phyloP scores from a whole-genome alignment of 2,329 filamentous ascomycete genomes.

The Phaeomoniella chlamydospora region DNA sequence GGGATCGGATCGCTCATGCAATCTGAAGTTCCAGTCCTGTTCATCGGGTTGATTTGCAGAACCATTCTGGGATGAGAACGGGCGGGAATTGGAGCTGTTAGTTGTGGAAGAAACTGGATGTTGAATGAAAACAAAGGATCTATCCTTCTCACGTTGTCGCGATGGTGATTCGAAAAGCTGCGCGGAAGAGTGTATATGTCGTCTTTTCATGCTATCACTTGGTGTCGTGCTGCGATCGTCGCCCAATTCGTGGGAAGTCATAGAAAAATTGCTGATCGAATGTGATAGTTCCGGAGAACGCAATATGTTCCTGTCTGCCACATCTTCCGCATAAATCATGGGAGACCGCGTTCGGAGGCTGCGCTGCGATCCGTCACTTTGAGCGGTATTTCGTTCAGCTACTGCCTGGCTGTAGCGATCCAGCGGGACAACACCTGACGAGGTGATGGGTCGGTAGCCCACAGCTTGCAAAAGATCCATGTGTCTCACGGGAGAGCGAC shows the following conservation, averaged over 20 bases:
- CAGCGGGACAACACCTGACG: neutral
- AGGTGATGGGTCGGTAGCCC: neutral
- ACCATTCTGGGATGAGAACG: too few relatives aligned
- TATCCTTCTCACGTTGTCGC: too few relatives aligned
- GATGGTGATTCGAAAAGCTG: neutral
- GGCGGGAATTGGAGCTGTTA: too few relatives aligned
- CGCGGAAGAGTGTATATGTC: neutral
- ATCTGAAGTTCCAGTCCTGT: too few relatives aligned
- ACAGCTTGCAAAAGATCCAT: neutral
- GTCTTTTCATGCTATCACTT: too few relatives aligned
- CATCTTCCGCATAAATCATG: neutral
- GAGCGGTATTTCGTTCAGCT: neutral
- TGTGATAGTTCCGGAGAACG: neutral
- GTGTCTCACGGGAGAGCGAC: neutral
- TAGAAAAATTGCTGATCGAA: too few relatives aligned
- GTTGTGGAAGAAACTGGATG: too few relatives aligned
- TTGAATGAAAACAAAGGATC: too few relatives aligned
- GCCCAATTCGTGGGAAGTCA: too few relatives aligned
- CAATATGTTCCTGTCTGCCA: neutral
- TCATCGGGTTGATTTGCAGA: too few relatives aligned
- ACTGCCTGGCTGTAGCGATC: neutral
- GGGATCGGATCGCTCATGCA: too few relatives aligned
- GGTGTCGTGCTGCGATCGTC: too few relatives aligned
- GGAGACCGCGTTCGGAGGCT: neutral
- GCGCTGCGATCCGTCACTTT: neutral